A percentile compares a stretch with the other conserved stretches of the same genome.
phyloP scores from a whole-genome alignment of 2,329 filamentous ascomycete genomes.

The Cercospora janseana region DNA sequence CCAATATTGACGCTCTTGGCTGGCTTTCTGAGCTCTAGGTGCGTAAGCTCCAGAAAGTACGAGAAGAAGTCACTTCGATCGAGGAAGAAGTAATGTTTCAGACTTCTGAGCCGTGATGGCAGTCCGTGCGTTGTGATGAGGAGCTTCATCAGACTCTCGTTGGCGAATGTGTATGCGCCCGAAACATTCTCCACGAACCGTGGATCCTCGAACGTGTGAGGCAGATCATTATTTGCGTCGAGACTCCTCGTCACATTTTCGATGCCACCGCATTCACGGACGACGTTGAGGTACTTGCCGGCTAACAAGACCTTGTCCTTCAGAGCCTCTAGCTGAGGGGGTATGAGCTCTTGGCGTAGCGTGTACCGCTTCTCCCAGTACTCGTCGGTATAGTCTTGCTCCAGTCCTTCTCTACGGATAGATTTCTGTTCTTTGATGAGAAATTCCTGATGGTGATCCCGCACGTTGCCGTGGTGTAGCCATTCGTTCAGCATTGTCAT shows the following conservation, averaged over 20 bases:
- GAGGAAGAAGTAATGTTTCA: conserved; percentile 99
- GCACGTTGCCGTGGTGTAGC: conserved; percentile 93
- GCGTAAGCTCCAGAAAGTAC: conserved; percentile 89
- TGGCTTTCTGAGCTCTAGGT: conserved; percentile 79
- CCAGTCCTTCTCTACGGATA: conserved; percentile 83
- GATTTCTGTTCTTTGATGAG: conserved; percentile 94
- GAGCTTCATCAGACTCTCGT: conserved; percentile 85
- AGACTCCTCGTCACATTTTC: conserved; percentile 59
- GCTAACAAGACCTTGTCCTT: conserved; percentile 93
- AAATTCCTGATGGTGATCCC: conserved; percentile 91
- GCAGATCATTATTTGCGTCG: conserved; percentile 86
- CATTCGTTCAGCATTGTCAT: conserved; percentile 99
- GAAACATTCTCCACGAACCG: conserved; percentile 96
- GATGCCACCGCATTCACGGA: conserved; percentile 92
- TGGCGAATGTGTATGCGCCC: conserved; percentile 89
- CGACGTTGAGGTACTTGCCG: conserved; percentile 96
- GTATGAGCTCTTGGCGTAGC: conserved; percentile 84
- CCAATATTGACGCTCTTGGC: conserved; percentile 84
- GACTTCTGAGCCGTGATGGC: conserved; percentile 77
- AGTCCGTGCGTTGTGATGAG: conserved; percentile 90
- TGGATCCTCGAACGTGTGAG: conserved; percentile 84
- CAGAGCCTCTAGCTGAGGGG: conserved; percentile 84
- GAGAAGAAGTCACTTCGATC: conserved; percentile 97
- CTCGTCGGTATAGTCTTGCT: conserved; percentile 97
- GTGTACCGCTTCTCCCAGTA: conserved; percentile 99